Evolutionary conservation across 192 early-diverging fungal species (phyloP).

Genomic region (Podila clonocystis): DNA sequence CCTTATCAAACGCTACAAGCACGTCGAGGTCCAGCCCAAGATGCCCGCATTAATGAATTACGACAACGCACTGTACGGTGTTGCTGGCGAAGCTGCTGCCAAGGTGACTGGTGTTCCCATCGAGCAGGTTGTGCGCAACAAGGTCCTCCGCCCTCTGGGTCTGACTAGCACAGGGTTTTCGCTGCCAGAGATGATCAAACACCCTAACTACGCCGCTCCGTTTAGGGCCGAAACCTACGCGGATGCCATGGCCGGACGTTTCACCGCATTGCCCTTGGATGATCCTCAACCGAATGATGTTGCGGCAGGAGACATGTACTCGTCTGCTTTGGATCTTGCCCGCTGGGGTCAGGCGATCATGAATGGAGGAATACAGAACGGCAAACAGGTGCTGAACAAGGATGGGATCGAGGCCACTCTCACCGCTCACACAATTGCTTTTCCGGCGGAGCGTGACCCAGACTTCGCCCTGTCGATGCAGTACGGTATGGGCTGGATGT

Average conservation of each 20-base stretch:
- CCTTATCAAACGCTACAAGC: constrained; percentile 12
- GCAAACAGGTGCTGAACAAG: constrained; percentile 19
- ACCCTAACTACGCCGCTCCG: constrained; percentile 14
- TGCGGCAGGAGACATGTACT: constrained; percentile 31
- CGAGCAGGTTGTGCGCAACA: constrained; percentile 7
- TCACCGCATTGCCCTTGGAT: no score
- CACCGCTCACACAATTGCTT: background rate
- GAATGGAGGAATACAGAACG: constrained; percentile 2
- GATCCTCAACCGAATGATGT: background rate
- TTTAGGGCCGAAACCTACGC: constrained; percentile 10
- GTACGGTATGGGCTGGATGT: background rate
- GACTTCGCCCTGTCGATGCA: background rate
- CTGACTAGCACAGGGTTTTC: constrained; percentile 21
- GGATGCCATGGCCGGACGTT: constrained; percentile 12
- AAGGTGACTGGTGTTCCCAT: constrained; percentile 17
- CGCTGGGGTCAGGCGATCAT: constrained; percentile 11
- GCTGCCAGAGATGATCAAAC: constrained; percentile 19
- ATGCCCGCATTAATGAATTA: background rate
- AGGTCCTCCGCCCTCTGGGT: constrained; percentile 18
- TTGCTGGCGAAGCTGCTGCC: constrained; percentile 32
- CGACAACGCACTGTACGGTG: constrained; percentile 25
- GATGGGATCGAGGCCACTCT: background rate
- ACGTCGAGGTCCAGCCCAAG: constrained; percentile 1
- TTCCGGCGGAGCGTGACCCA: background rate
- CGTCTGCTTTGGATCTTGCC: constrained; percentile 22